Base-by-base conservation (phyloP, 345 rosid species). In the Arabidopsis arenosa region DNA sequence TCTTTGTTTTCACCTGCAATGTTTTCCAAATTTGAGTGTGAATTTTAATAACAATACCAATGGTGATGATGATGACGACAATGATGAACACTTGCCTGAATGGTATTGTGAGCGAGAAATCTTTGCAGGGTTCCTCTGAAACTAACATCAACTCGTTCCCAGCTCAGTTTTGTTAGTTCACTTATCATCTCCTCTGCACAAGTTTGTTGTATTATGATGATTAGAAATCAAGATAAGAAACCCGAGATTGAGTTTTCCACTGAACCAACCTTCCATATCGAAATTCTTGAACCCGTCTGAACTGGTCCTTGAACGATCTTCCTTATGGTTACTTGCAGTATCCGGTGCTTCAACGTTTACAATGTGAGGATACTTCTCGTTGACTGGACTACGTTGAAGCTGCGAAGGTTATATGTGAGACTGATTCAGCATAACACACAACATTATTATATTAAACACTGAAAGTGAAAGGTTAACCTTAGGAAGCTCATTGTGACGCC, bases 141-240 rank as follows among this genome's bases (percentile, higher is more conserved):
- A 82, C 83, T 83, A 75, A 88, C 98, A 62, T 93, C 94, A 30
- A 89, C 75, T 57, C 97, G 72, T 69, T 93, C 94, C 97, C 98
- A 93, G 73, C 82, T 83, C 77, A 91, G 4, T 66, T 72, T 82
- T 51, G 87, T 90, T 80, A 91, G 72, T 51, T 77, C 82, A 75
- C 85, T 83, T 76, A 93, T 80, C 96, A 91, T 91, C 68, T 83
- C 87, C 81, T 88, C 98, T 93, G 77, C 83, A 86, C 0, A 39
- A 45, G 51, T 1, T 7, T 5, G 28, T 0, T 30, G 39, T 5
- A 45, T 4, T 11, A n/a, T n/a, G 39, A 21, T 72, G 51, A n/a
- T 23, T 15, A 32, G 0, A 7, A 52, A 6, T 28, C 32, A 33
- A 41, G 63, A 48, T 28, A 39, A 32, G 10, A 40, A 48, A 12